A percentile compares a stretch with the other conserved stretches of the same genome.
phyloP scores from a whole-genome alignment of 139 green algal species.

The Chlamydomonas eustigma region DNA sequence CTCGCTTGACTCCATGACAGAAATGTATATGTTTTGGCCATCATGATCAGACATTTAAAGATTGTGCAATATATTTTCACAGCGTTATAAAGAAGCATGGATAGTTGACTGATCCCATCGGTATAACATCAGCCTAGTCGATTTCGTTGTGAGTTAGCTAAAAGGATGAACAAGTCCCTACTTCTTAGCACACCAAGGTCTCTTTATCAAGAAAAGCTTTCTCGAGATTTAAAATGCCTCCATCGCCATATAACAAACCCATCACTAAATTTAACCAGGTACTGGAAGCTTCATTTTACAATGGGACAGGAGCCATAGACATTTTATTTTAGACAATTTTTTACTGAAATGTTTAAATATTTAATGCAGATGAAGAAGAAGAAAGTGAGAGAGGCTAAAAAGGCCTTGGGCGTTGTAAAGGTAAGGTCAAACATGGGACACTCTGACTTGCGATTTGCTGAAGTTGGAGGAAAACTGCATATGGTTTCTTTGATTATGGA shows the following conservation, averaged over 20 bases:
- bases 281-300: neutral
- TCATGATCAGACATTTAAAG: neutral
- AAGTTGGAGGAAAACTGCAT: neutral
- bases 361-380: neutral
- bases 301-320: neutral
- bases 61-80: neutral
- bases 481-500: neutral
- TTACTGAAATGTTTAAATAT: neutral
- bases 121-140: no score
- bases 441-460: neutral
- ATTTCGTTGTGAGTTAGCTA: no score
- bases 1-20: slow-evolving; percentile 47
- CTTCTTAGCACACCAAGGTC: neutral
- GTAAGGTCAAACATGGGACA: neutral
- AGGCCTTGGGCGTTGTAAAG: neutral
- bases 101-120: no score
- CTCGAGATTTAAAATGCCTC: neutral
- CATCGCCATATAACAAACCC: neutral
- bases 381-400: neutral
- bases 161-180: no score
- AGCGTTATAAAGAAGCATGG: neutral
- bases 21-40: slow-evolving; percentile 41
- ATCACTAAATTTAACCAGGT: slow-evolving; percentile 1
- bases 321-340: neutral
- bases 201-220: neutral